These are phyloP conservation scores for Marasmius fiardii DNA, from an alignment of 1,284 basidiomycete genomes.

Conservation along the genomic window DNA sequence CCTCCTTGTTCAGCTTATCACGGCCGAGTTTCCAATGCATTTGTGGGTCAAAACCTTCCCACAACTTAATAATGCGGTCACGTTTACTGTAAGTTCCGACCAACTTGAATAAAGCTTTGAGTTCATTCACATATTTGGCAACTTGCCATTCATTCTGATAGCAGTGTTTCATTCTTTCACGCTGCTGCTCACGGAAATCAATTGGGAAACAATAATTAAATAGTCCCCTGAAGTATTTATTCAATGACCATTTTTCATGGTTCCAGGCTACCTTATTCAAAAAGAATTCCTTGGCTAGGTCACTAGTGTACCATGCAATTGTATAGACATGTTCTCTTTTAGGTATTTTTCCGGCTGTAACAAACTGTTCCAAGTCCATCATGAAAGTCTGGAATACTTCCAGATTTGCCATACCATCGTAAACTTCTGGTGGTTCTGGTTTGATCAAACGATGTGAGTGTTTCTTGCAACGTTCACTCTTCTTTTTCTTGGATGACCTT, in stretches of 20 bases:
- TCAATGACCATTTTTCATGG: constrained; percentile 1
- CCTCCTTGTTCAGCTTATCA: neutral
- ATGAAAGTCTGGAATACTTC: constrained; percentile 3
- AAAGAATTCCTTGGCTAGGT: neutral
- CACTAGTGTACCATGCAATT: neutral
- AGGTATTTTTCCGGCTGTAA: constrained; percentile 2
- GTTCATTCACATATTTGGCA: constrained; percentile 2
- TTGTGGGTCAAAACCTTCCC: constrained; percentile 2
- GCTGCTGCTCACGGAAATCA: constrained; percentile 2
- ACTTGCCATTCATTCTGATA: neutral
- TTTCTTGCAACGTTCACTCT: neutral
- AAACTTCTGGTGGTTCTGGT: neutral
- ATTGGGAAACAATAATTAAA: constrained; percentile 8
- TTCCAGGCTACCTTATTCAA: constrained; percentile 1
- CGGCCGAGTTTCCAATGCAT: constrained; percentile 3
- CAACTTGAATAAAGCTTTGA: neutral
- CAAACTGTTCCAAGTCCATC: neutral
- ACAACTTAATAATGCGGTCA: constrained; percentile 4
- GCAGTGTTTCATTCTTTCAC: neutral
- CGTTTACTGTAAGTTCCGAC: neutral
- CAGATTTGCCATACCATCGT: constrained; percentile 7
- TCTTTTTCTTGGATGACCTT: neutral
- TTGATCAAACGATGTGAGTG: neutral
- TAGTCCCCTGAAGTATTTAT: neutral
- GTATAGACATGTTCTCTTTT: constrained; percentile 1